Evolutionary conservation across 2,329 filamentous ascomycete species (phyloP).

Genomic region (Claviceps maximensis): DNA sequence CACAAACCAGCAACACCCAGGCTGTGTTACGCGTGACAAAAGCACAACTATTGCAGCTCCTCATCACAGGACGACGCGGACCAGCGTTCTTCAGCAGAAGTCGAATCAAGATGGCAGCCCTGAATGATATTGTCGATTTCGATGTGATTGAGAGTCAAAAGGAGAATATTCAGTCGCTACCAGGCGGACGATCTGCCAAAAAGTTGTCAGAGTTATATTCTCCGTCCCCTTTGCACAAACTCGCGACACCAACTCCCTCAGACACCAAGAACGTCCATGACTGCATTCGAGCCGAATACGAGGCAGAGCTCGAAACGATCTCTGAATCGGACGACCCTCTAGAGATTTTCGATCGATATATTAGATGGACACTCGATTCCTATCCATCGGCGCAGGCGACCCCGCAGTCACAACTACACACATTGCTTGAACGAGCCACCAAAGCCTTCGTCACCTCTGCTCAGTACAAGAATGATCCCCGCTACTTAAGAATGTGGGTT

Average conservation of each 20-base stretch:
- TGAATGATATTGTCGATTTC: conserved; percentile 55
- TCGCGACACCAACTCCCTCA: conserved; percentile 51
- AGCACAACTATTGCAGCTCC: neutral
- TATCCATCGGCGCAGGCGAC: conserved; percentile 92
- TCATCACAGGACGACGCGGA: neutral
- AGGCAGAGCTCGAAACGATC: conserved; percentile 65
- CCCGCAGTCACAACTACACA: conserved; percentile 76
- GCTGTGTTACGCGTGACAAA: neutral
- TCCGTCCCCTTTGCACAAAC: conserved; percentile 44
- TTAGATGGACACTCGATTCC: conserved; percentile 90
- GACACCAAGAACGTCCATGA: conserved; percentile 69
- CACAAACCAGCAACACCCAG: neutral
- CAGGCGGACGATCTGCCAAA: conserved; percentile 74
- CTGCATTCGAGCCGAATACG: conserved; percentile 68
- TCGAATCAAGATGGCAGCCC: conserved; percentile 30
- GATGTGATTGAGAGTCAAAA: conserved; percentile 93
- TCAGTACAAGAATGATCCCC: conserved; percentile 89
- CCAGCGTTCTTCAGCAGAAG: conserved; percentile 9
- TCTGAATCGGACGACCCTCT: conserved; percentile 88
- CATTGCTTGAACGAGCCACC: conserved; percentile 82
- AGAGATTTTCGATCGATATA: conserved; percentile 90
- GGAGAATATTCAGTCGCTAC: conserved; percentile 92
- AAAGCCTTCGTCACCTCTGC: conserved; percentile 73
- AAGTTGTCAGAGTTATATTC: conserved; percentile 77
- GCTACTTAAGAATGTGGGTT: conserved; percentile 88